These are phyloP conservation scores for Apiotrichum porosum DNA, from an alignment of 1,284 basidiomycete species.

Conservation along the genomic window DNA sequence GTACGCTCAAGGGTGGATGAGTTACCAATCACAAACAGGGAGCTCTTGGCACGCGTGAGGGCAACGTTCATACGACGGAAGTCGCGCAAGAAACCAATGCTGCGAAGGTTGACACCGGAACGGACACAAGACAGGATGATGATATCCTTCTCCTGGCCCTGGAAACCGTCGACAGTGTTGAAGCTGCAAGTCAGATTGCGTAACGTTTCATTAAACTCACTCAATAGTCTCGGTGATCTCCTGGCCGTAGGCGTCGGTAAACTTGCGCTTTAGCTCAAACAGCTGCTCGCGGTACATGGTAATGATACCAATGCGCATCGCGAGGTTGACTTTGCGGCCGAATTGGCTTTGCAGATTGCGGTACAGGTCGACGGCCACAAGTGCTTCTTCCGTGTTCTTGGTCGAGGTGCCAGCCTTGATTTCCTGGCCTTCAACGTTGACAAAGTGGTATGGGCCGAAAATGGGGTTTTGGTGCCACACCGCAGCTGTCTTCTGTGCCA, in stretches of 20 bases:
- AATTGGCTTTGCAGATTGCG: conserved; percentile 67
- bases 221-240: conserved; percentile 71
- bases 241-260: conserved; percentile 66
- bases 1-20: conserved; percentile 79
- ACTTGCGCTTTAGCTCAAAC: conserved; percentile 65
- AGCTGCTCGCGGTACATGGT: conserved; percentile 96
- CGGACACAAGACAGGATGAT: conserved; percentile 94
- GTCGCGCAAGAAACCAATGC: conserved; percentile 82
- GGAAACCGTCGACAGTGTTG: conserved; percentile 97
- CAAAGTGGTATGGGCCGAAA: conserved; percentile 86
- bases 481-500: conserved; percentile 75
- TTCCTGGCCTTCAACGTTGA: conserved; percentile 61
- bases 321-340: conserved; percentile 57
- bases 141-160: conserved; percentile 95
- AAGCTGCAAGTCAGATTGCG: conserved; percentile 53
- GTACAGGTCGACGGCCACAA: conserved; percentile 75
- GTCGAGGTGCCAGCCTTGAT: conserved; percentile 62
- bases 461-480: conserved; percentile 78
- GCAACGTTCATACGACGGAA: conserved; percentile 94
- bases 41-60: conserved; percentile 89
- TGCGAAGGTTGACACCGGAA: conserved; percentile 71
- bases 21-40: conserved; percentile 89
- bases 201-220: conserved; percentile 26
- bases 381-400: conserved; percentile 71
- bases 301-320: conserved; percentile 79